phyloP scores from a whole-genome alignment of 805 yeast genomes.

The Kodamaea jinghongensis region DNA sequence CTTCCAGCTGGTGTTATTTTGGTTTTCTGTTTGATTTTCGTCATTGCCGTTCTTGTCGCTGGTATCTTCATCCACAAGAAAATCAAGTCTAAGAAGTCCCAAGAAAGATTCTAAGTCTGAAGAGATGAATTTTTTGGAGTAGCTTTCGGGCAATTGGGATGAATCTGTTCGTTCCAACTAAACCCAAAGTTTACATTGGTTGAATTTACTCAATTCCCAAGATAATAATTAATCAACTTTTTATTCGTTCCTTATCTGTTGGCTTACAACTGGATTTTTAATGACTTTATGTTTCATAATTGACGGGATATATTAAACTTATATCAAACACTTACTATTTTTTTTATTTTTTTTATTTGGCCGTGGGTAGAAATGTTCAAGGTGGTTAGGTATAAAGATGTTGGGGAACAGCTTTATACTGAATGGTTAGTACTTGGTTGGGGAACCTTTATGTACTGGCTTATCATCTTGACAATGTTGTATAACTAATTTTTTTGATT shows the following conservation, averaged over 20 bases:
- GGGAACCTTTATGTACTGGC: conserved; percentile 4
- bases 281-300: too few species aligned
- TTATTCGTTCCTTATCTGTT: too few species aligned
- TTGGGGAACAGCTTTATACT: too few species aligned
- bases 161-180: not conserved
- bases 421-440: conserved; percentile 3
- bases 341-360: too few species aligned
- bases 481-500: conserved; percentile 1
- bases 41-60: conserved; percentile 36
- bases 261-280: too few species aligned
- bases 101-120: conserved; percentile 36
- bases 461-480: not conserved
- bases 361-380: not conserved
- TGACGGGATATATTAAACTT: too few species aligned
- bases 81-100: conserved; percentile 41
- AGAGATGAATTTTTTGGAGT: conserved; percentile 1
- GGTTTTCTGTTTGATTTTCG: conserved; percentile 58
- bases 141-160: conserved; percentile 6
- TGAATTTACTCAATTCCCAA: conserved; percentile 2
- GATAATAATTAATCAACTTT: too few species aligned
- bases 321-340: too few species aligned
- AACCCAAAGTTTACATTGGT: conserved; percentile 3
- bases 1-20: conserved; percentile 74
- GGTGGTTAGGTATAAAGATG: not conserved
- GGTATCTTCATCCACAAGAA: conserved; percentile 40